A percentile compares a stretch with the other conserved stretches of the same genome.
Evolutionary conservation across 441 rosid species (phyloP).

Genomic region (Adansonia madagascariensis): DNA sequence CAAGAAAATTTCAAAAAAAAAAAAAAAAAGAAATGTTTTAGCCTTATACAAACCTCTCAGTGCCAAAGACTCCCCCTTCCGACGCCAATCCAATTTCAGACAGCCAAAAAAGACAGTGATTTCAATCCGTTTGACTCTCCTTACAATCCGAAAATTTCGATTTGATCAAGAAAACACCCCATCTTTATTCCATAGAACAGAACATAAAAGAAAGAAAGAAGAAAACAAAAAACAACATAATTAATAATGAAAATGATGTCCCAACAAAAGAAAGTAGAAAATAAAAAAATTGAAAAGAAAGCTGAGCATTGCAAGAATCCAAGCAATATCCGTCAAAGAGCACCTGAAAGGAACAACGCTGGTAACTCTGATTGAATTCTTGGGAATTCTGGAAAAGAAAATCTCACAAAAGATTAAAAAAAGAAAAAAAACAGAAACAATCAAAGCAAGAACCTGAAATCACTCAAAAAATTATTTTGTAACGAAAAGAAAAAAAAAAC

Average conservation of each 20-base stretch:
- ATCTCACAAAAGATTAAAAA: background rate
- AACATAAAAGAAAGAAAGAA: background rate
- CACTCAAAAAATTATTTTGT: background rate
- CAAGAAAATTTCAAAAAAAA: background rate
- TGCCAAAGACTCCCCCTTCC: background rate
- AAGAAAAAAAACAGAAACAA: background rate
- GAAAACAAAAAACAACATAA: background rate
- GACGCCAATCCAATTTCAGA: conserved; percentile 2
- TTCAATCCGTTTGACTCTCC: conserved; percentile 15
- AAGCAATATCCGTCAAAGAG: conserved; percentile 1
- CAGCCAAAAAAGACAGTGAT: background rate
- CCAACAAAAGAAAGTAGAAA: background rate
- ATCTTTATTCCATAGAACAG: conserved; percentile 17
- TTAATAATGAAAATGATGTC: conserved; percentile 3
- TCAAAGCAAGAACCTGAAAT: conserved; percentile 1
- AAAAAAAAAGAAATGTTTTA: background rate
- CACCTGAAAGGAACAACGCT: conserved; percentile 15
- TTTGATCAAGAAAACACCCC: conserved; percentile 34
- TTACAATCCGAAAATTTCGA: conserved; percentile 25
- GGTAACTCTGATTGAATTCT: background rate
- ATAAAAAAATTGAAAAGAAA: background rate
- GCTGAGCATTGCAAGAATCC: conserved; percentile 23
- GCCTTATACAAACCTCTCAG: conserved; percentile 26
- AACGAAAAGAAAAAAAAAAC: background rate
- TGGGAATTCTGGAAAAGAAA: background rate